Base-by-base conservation (phyloP, 192 early-diverging fungal species). In the Cetraspora pellucida region DNA sequence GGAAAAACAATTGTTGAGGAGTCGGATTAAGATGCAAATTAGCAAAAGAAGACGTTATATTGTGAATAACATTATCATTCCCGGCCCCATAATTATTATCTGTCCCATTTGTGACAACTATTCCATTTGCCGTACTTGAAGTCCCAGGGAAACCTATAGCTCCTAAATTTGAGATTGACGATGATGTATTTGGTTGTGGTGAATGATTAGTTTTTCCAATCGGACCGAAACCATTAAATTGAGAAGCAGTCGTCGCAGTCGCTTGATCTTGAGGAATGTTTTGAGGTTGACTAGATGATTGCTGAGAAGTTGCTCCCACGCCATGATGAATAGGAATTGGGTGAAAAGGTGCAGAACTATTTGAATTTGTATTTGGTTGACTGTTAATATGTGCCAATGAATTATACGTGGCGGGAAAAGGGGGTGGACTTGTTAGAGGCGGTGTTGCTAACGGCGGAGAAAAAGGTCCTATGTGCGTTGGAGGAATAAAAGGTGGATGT, bases 381-480 rank as follows among this genome's bases (percentile, higher is more conserved):
- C 25, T 75, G 31, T 28, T 49, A 19, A 31, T 25, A 50, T 75
- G 57, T 52, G 60, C 57, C 3, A 63, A 64, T 8, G 46, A 19
- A 58, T 75, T 75, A 31, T 75, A 75, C 5, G 59, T 57, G 4
- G 37, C 21, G 9, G 74, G 44, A 49, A 58, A 75, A 6, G 74
- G 74, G 0, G 72, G 57, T 37, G 74, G 60, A 75, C 74, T 75
- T 19, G 74, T 75, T 37, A 75, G 30, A 44, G 74, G 47, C 5
- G 74, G 74, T 5, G 58, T 75, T 30, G 74, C 45, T 13, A 75
- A 25, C 11, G 74, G 60, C 49, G 74, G 74, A 17, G 74, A 75
- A 64, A 75, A 75, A 1, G 74, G 74, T 21, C 74, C 74, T 44
- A 75, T 75, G 21, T 72, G 70, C 10, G 74, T 27, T 17, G 74